Base-by-base conservation (phyloP, 2,329 filamentous ascomycete genomes). In the Didymella exigua region DNA sequence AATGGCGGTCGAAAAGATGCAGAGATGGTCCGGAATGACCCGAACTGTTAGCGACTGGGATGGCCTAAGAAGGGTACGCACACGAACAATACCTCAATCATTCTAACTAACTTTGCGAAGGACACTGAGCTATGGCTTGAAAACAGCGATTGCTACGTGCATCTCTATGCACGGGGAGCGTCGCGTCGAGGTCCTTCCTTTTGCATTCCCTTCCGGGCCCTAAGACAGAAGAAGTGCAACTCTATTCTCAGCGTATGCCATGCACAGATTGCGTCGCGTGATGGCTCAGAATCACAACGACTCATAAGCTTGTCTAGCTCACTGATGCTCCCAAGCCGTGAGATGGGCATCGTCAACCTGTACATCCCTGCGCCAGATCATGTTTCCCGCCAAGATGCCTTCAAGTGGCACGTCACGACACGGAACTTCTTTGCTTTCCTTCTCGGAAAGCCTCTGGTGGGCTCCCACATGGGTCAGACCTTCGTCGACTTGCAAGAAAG, bases 391-490 rank as follows among this genome's bases (percentile, higher is more conserved):
- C 77, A 81, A 4, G 81, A 86, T 56, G 77, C 83, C 0, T 84
- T 86, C 61, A 73, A 79, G 31, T 88, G 88, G 70, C 87, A 91
- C 63, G 69, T 91, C 5, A 84, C 86, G 1, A 89, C 85, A 3
- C 83, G 90, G 13, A 93, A 93, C 67, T 84, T 91, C 63, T 88
- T 93, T 54, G 89, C 90, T 3, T 92, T 87, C 79, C 72, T 90
- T 1, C 82, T 84, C 52, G 78, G 83, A 3, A 83, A 83, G 56
- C 84, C 89, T 0, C 69, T 93, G 29, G 89, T 91, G 1, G 90
- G 89, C 5, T 76, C 81, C 30, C 81, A 84, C 48, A 80, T 95
- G 16, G 89, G 89, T 1, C 75, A 75, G 18, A 82, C 89, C 0
- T 75, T 93, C 9, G 81, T 88, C 13, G 79, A 81, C 21, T 78